Evolutionary conservation across 768 basidiomycete species (phyloP).

Genomic region (Termitomyces sp.): DNA sequence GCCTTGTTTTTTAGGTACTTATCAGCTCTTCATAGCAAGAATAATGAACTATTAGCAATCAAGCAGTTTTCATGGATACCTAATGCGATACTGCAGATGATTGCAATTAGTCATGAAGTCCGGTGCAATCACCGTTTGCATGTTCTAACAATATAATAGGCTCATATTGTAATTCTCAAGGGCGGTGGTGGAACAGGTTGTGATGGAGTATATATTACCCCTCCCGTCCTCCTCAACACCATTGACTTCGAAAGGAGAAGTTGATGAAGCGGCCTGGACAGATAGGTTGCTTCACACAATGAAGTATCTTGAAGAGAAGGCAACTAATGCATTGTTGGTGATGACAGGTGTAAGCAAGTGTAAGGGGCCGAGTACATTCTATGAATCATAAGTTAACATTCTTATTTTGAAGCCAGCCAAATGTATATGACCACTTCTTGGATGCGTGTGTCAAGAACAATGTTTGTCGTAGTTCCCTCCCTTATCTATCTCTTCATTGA

Average conservation of each 20-base stretch:
- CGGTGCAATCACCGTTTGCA: slow-evolving; percentile 39
- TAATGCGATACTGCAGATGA: slow-evolving; percentile 59
- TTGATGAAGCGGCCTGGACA: slow-evolving; percentile 84
- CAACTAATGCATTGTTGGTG: slow-evolving; percentile 53
- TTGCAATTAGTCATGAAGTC: slow-evolving; percentile 50
- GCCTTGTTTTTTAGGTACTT: not conserved
- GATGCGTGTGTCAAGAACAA: slow-evolving; percentile 79
- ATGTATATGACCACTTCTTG: slow-evolving; percentile 66
- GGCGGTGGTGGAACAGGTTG: slow-evolving; percentile 61
- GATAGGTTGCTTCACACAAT: slow-evolving; percentile 77
- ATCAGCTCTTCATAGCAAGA: slow-evolving; percentile 57
- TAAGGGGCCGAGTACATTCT: slow-evolving; percentile 33
- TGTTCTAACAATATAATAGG: not conserved
- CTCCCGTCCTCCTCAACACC: slow-evolving; percentile 53
- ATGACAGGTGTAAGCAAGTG: slow-evolving; percentile 67
- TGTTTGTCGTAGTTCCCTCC: slow-evolving; percentile 45
- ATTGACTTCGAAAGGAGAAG: slow-evolving; percentile 49
- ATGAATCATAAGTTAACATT: not conserved
- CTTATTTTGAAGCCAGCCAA: slow-evolving; percentile 53
- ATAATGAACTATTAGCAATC: slow-evolving; percentile 68
- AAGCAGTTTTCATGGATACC: slow-evolving; percentile 95
- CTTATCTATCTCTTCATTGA: not conserved
- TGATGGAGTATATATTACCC: slow-evolving; percentile 81
- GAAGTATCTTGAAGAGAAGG: slow-evolving; percentile 61
- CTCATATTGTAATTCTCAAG: slow-evolving; percentile 29